phyloP scores from a whole-genome alignment of 2,329 filamentous ascomycete species.

The Colletotrichum simmondsii region DNA sequence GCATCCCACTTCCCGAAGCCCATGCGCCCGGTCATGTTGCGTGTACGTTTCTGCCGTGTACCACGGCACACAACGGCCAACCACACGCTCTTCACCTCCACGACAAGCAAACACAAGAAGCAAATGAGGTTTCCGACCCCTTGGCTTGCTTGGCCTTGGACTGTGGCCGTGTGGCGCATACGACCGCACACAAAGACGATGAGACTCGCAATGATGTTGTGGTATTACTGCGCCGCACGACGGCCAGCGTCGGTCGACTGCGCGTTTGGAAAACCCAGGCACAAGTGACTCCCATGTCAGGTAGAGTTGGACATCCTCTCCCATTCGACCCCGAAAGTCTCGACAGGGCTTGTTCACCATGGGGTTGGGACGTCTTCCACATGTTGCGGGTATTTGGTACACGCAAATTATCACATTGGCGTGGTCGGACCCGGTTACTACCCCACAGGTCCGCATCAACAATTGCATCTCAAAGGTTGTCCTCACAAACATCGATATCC shows the following conservation, averaged over 20 bases:
- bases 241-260: slow-evolving; percentile 6
- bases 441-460: slow-evolving; percentile 4
- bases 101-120: slow-evolving; percentile 1
- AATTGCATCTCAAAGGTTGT: background rate
- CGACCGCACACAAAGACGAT: background rate
- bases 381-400: slow-evolving; percentile 15
- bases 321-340: slow-evolving; percentile 2
- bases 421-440: background rate
- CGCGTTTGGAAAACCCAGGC: slow-evolving; percentile 8
- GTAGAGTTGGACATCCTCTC: background rate
- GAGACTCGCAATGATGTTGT: background rate
- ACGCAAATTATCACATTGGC: background rate
- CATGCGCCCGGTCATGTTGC: slow-evolving; percentile 6
- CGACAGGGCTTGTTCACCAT: slow-evolving; percentile 20
- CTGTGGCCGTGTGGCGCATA: background rate
- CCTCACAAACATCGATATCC: slow-evolving; percentile 2
- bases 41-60: background rate
- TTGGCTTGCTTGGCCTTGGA: slow-evolving; percentile 10
- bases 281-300: slow-evolving; percentile 10
- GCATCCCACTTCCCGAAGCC: slow-evolving; percentile 25
- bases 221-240: background rate
- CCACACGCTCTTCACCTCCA: slow-evolving; percentile 13
- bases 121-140: slow-evolving; percentile 8
- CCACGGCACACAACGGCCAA: slow-evolving; percentile 10
- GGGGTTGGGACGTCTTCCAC: slow-evolving; percentile 27